Evolutionary conservation across 257 asterid genomes (phyloP).

Genomic region (Plantago ovata): DNA sequence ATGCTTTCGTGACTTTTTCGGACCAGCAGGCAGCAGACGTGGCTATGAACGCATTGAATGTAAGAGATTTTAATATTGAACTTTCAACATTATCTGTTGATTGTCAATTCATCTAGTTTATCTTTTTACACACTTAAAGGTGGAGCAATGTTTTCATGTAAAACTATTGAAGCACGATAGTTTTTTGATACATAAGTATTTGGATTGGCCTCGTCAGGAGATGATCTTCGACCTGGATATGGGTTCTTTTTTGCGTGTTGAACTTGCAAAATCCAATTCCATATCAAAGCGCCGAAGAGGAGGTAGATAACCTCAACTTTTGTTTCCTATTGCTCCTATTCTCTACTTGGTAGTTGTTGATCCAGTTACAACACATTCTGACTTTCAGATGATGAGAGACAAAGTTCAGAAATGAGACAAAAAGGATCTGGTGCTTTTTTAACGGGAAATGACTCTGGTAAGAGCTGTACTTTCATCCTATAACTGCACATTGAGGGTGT

Average conservation of each 20-base stretch:
- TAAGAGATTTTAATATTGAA: slow-evolving; percentile 45
- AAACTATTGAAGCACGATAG: too few relatives aligned
- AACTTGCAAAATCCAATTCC: slow-evolving; percentile 96
- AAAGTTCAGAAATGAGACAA: slow-evolving; percentile 69
- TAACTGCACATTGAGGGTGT: neutral
- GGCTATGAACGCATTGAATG: slow-evolving; percentile 86
- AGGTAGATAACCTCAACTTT: slow-evolving; percentile 43
- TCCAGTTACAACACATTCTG: slow-evolving; percentile 7
- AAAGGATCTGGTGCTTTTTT: slow-evolving; percentile 53
- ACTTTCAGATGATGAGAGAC: slow-evolving; percentile 66
- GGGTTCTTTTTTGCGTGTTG: slow-evolving; percentile 80
- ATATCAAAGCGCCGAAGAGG: slow-evolving; percentile 82
- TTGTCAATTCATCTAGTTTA: neutral
- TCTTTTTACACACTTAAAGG: too few relatives aligned
- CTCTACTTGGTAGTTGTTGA: slow-evolving; percentile 12
- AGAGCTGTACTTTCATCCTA: slow-evolving; percentile 21
- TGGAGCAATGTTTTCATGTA: too few relatives aligned
- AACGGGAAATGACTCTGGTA: slow-evolving; percentile 64
- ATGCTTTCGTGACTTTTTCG: slow-evolving; percentile 89
- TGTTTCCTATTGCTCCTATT: neutral
- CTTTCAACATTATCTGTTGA: slow-evolving; percentile 2
- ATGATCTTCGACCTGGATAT: slow-evolving; percentile 95
- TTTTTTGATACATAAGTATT: too few relatives aligned
- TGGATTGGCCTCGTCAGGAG: slow-evolving; percentile 45
- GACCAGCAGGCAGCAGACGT: slow-evolving; percentile 87